phyloP scores from a whole-genome alignment of 441 rosid genomes.

The Hura crepitans region DNA sequence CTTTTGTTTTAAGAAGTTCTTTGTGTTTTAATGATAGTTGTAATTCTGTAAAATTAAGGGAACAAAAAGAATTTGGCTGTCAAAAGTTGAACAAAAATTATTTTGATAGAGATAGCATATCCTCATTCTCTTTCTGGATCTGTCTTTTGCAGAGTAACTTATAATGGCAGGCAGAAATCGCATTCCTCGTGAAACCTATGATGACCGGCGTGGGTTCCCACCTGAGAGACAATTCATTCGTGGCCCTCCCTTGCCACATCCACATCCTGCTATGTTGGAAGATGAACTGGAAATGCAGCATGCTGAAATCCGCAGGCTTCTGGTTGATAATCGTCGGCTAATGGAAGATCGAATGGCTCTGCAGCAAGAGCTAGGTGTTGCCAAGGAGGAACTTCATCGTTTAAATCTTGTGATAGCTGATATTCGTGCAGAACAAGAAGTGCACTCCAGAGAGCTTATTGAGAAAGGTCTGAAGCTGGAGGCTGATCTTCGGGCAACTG shows the following conservation, averaged over 20 bases:
- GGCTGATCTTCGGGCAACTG: constrained; percentile 77
- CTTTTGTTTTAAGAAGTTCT: not conserved
- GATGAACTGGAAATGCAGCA: constrained; percentile 88
- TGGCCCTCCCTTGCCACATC: constrained; percentile 60
- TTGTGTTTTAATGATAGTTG: not conserved
- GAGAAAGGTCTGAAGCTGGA: constrained; percentile 86
- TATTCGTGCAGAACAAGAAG: constrained; percentile 66
- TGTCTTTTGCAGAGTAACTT: constrained; percentile 3
- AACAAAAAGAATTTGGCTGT: not conserved
- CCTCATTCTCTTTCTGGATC: not conserved
- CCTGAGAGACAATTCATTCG: constrained; percentile 59
- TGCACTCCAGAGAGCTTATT: constrained; percentile 60
- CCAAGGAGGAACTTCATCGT: constrained; percentile 86
- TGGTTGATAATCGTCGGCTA: constrained; percentile 69
- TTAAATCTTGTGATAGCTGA: constrained; percentile 63
- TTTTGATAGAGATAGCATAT: not conserved
- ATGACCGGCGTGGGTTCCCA: constrained; percentile 58
- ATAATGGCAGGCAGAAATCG: constrained; percentile 86
- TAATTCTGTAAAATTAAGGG: not conserved
- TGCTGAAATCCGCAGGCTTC: constrained; percentile 68
- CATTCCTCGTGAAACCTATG: constrained; percentile 53
- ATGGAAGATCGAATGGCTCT: constrained; percentile 67
- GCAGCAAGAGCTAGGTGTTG: constrained; percentile 70
- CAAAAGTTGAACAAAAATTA: not conserved
- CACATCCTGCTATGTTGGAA: constrained; percentile 71